Evolutionary conservation across 2,329 filamentous ascomycete species (phyloP).

Genomic region (Cordyceps militaris): DNA sequence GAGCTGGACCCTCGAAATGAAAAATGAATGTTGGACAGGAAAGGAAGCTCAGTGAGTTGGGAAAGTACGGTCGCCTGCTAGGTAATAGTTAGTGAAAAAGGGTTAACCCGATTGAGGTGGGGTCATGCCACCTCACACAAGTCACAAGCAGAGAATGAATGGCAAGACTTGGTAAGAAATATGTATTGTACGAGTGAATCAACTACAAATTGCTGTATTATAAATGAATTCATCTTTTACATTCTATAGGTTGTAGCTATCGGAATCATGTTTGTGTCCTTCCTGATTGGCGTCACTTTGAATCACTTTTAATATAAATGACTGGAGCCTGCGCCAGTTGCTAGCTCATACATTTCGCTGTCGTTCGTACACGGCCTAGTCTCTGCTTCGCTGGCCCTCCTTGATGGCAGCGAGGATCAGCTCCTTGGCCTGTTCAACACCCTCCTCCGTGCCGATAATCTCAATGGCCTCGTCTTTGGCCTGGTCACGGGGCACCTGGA

Average conservation of each 20-base stretch:
- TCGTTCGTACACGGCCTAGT: not conserved
- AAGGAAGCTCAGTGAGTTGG: too few relatives aligned
- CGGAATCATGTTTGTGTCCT: not conserved
- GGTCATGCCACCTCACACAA: too few relatives aligned
- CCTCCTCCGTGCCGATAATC: slow-evolving; percentile 71
- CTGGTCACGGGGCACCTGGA: slow-evolving; percentile 85
- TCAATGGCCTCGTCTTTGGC: slow-evolving; percentile 75
- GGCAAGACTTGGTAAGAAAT: too few relatives aligned
- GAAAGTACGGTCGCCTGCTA: too few relatives aligned
- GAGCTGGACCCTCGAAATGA: too few relatives aligned
- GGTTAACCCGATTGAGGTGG: too few relatives aligned
- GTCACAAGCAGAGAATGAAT: too few relatives aligned
- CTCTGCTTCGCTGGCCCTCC: slow-evolving; percentile 39
- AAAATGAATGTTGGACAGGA: too few relatives aligned
- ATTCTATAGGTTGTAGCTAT: slow-evolving; percentile 1
- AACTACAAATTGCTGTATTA: too few relatives aligned
- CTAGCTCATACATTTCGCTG: not conserved
- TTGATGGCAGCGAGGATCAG: slow-evolving; percentile 79
- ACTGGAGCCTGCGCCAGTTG: not conserved
- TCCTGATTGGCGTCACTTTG: not conserved
- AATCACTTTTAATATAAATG: not conserved
- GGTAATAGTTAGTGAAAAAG: too few relatives aligned
- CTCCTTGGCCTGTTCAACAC: slow-evolving; percentile 79
- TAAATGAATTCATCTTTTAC: not conserved
- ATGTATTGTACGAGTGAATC: too few relatives aligned